These are phyloP conservation scores for Pleurotus tuber-regium DNA, from an alignment of 768 basidiomycete species.

Conservation along the genomic window DNA sequence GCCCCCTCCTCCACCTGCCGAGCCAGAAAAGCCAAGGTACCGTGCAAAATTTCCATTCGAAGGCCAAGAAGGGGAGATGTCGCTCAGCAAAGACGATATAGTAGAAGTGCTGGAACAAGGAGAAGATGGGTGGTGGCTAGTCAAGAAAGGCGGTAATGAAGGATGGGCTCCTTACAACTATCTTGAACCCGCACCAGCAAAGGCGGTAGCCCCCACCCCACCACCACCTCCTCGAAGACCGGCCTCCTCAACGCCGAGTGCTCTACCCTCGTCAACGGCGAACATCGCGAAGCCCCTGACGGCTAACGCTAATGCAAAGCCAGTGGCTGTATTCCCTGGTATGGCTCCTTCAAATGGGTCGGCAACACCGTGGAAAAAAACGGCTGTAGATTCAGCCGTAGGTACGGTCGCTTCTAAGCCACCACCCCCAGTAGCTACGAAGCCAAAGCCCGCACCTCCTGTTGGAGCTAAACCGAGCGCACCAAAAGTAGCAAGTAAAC, in stretches of 20 bases:
- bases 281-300: constrained; percentile 38
- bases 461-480: constrained; percentile 53
- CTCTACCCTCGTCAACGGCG: constrained; percentile 32
- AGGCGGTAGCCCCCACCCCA: constrained; percentile 59
- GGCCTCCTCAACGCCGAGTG: constrained; percentile 35
- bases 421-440: constrained; percentile 59
- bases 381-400: constrained; percentile 44
- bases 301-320: constrained; percentile 69
- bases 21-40: constrained; percentile 73
- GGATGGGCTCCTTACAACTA: constrained; percentile 98
- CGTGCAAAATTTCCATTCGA: constrained; percentile 90
- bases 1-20: constrained; percentile 53
- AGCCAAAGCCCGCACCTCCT: constrained; percentile 61
- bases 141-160: constrained; percentile 77
- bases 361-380: constrained; percentile 72
- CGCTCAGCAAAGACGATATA: constrained; percentile 84
- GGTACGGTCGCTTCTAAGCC: constrained; percentile 49
- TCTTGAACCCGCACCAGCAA: constrained; percentile 75
- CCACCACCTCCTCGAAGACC: constrained; percentile 58
- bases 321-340: constrained; percentile 80
- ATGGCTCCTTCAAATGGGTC: constrained; percentile 68
- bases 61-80: constrained; percentile 91
- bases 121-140: constrained; percentile 98
- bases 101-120: constrained; percentile 93
- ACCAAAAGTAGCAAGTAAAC: constrained; percentile 43